These are phyloP conservation scores for Tephrocybe sp. DNA, from an alignment of 768 basidiomycete species.

Conservation along the genomic window DNA sequence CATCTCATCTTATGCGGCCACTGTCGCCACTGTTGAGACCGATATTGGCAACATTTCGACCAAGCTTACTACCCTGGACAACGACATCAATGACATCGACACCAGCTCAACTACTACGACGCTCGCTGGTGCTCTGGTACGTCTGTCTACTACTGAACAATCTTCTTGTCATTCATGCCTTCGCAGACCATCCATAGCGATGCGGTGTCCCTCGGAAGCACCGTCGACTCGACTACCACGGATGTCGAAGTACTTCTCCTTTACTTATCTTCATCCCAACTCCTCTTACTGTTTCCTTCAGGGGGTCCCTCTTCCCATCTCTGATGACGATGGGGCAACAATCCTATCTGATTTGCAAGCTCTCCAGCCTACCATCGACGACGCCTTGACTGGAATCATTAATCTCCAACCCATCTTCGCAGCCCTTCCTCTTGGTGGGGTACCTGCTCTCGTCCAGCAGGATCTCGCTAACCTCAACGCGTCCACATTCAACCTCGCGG, in stretches of 20 bases:
- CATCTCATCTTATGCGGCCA: conserved; percentile 22
- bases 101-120: conserved; percentile 19
- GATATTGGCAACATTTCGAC: conserved; percentile 27
- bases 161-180: neutral
- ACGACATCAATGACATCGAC: conserved; percentile 29
- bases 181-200: conserved; percentile 28
- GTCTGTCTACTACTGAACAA: neutral
- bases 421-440: too few relatives aligned
- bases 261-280: neutral
- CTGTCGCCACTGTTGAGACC: conserved; percentile 24
- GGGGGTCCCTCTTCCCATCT: conserved; percentile 16
- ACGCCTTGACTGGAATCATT: conserved; percentile 21
- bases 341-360: conserved; percentile 22
- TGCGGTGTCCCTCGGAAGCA: conserved; percentile 18
- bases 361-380: conserved; percentile 24
- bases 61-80: conserved; percentile 26
- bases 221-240: conserved; percentile 23
- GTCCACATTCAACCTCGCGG: conserved; percentile 18
- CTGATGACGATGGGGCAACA: conserved; percentile 21
- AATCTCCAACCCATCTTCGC: conserved; percentile 23
- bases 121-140: conserved; percentile 26
- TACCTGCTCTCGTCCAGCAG: conserved; percentile 26
- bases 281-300: neutral
- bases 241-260: conserved; percentile 23
- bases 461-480: conserved; percentile 25